Base-by-base conservation (phyloP, 2,329 filamentous ascomycete genomes). In the Exophiala oligosperma region DNA sequence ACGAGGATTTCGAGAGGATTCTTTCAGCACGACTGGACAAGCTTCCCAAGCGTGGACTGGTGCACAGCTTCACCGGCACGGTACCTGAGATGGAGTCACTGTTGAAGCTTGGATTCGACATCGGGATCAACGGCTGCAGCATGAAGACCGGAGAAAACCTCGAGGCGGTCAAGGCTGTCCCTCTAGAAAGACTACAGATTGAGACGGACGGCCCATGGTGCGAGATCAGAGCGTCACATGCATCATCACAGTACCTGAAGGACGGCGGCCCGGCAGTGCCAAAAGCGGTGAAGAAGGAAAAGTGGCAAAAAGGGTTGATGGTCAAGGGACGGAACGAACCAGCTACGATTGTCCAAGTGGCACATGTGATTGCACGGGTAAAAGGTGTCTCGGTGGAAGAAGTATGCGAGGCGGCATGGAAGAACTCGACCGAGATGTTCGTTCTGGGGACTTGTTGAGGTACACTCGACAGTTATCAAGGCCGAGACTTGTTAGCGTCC, bases 201-300 rank as follows among this genome's bases (percentile, higher is more conserved):
- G 94, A 99, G 80, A 99, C 94, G 0, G 94, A 99, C 71, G 94
- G 94, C 2, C 94, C 94, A 2, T 99, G 94, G 84, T 99, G 94
- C 70, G 94, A 99, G 73, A 93, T 99, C 59, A 81, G 94, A 24
- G 88, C 92, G 0, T 91, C 85, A 29, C 93, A 99, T 75, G 92
- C 92, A 29, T 91, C 91, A 2, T 90, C 88, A 67, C 88, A 88
- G 73, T 89, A 88, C 64, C 74, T 89, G 64, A 64, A 63, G 52
- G 79, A 85, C 4, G 87, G 32, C 32, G 32, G 87, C 52, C 87
- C 88, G 0, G 81, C 85, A 52, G 77, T 91, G 35, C 94, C 88
- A 66, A 95, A 90, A 74, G 81, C 87, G 3, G 89, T 97, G 29
- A 99, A 97, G 81, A 97, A 96, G 77, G 94, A 99, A 77, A 96